phyloP scores from a whole-genome alignment of 2,329 filamentous ascomycete species.

The Chrysosporium queenslandicum region DNA sequence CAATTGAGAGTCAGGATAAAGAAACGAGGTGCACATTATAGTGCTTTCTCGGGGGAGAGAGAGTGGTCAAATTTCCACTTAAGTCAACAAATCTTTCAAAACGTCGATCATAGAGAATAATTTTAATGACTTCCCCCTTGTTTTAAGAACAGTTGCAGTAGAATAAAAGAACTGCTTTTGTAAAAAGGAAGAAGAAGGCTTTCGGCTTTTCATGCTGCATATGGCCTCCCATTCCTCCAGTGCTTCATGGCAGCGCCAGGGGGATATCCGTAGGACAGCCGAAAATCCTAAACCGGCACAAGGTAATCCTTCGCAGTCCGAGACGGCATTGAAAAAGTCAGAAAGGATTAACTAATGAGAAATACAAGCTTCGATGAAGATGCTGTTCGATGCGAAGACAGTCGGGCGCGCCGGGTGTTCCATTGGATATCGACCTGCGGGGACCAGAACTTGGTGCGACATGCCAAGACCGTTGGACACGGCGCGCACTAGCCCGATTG shows the following conservation, averaged over 20 bases:
- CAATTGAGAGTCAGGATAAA: no score
- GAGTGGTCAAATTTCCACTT: background rate
- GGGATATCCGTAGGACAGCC: background rate
- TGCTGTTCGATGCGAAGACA: background rate
- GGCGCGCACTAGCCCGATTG: background rate
- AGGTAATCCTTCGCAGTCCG: no score
- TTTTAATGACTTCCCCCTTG: background rate
- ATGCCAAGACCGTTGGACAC: constrained; percentile 3
- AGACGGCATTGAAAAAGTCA: constrained; percentile 5
- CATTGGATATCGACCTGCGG: background rate
- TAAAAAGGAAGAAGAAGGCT: background rate
- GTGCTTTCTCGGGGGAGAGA: no score
- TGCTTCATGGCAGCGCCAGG: constrained; percentile 2
- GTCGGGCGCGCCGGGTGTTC: background rate
- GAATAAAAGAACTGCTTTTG: background rate
- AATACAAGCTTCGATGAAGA: background rate
- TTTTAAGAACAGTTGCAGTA: background rate
- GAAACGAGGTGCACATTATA: no score
- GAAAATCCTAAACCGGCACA: background rate
- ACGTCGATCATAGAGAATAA: background rate
- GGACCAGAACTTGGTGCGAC: constrained; percentile 2
- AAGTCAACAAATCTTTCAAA: background rate
- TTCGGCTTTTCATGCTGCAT: constrained; percentile 6
- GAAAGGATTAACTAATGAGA: constrained; percentile 2
- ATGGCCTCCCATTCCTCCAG: background rate